Evolutionary conservation across 1,284 basidiomycete species (phyloP).

Genomic region (Trametes hirsuta): DNA sequence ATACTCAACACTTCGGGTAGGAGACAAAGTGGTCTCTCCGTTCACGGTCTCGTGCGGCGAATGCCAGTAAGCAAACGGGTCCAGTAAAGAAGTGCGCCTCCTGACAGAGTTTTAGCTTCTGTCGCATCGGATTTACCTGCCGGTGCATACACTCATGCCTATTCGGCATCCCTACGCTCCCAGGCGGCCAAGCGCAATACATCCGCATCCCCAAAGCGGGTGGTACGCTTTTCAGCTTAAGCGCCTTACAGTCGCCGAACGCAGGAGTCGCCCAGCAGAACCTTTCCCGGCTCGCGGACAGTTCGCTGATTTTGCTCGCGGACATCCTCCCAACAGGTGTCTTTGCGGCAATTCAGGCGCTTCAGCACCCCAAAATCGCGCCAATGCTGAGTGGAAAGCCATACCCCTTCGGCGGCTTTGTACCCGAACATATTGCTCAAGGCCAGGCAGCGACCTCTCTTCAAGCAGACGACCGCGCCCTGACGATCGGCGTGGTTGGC

Average conservation of each 20-base stretch:
- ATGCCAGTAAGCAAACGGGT: constrained; percentile 62
- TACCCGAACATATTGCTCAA: constrained; percentile 29
- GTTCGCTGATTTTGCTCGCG: constrained; percentile 40
- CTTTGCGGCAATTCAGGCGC: constrained; percentile 74
- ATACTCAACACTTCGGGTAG: constrained; percentile 71
- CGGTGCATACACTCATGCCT: constrained; percentile 71
- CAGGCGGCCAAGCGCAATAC: constrained; percentile 89
- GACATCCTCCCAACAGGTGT: constrained; percentile 82
- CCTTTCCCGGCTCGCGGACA: constrained; percentile 20
- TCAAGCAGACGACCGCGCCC: constrained; percentile 43
- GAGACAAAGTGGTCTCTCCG: constrained; percentile 86
- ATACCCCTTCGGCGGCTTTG: constrained; percentile 53
- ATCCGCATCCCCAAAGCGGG: constrained; percentile 81
- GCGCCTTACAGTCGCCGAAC: constrained; percentile 44
- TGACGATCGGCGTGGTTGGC: constrained; percentile 70
- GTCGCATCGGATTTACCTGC: constrained; percentile 75
- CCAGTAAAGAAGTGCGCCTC: not conserved
- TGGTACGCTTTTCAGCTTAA: constrained; percentile 75
- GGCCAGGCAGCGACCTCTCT: constrained; percentile 23
- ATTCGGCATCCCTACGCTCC: constrained; percentile 74
- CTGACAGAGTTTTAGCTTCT: constrained; percentile 54
- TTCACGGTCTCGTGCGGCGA: constrained; percentile 86
- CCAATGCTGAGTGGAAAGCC: constrained; percentile 57
- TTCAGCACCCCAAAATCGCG: constrained; percentile 70
- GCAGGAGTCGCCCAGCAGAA: constrained; percentile 29